These are phyloP conservation scores for Phytophthora syringae DNA, from an alignment of 352 stramenopile genomes.

Conservation along the genomic window DNA sequence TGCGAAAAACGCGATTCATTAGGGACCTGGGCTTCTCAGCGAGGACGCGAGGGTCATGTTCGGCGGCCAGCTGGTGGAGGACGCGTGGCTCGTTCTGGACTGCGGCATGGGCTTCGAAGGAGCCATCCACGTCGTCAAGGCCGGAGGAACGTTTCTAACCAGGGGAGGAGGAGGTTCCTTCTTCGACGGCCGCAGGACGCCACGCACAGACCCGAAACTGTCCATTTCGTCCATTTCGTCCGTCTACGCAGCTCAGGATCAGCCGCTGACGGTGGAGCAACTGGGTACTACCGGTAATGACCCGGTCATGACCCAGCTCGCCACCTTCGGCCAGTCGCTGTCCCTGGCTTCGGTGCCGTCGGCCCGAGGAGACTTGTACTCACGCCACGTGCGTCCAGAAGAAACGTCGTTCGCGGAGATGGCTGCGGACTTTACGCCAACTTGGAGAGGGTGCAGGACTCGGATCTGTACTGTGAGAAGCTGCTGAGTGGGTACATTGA, in stretches of 20 bases:
- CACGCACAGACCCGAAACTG: conserved; percentile 49
- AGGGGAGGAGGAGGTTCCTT: not conserved
- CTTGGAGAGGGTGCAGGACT: conserved; percentile 70
- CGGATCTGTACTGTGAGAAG: conserved; percentile 76
- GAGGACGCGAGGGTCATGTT: conserved; percentile 76
- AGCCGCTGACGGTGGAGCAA: conserved; percentile 21
- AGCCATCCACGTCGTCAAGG: conserved; percentile 71
- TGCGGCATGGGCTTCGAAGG: conserved; percentile 79
- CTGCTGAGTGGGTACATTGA: conserved; percentile 81
- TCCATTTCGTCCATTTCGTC: conserved; percentile 78
- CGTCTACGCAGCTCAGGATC: conserved; percentile 48
- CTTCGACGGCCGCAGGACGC: conserved; percentile 15
- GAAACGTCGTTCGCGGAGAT: conserved; percentile 81
- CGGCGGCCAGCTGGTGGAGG: conserved; percentile 71
- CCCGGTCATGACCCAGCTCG: conserved; percentile 49
- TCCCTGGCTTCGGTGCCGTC: conserved; percentile 36
- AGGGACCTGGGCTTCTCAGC: conserved; percentile 55
- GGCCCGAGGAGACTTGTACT: conserved; percentile 42
- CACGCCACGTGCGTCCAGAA: conserved; percentile 72
- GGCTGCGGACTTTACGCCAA: conserved; percentile 75
- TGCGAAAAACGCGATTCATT: no score
- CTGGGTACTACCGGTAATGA: conserved; percentile 38
- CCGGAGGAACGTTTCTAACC: conserved; percentile 25
- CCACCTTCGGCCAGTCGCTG: conserved; percentile 55
- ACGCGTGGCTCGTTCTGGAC: conserved; percentile 85